Evolutionary conservation across 495 filamentous ascomycete genomes (phyloP), one percentile per base, ranked within the genome.

Genomic region (Neurospora terricola): DNA sequence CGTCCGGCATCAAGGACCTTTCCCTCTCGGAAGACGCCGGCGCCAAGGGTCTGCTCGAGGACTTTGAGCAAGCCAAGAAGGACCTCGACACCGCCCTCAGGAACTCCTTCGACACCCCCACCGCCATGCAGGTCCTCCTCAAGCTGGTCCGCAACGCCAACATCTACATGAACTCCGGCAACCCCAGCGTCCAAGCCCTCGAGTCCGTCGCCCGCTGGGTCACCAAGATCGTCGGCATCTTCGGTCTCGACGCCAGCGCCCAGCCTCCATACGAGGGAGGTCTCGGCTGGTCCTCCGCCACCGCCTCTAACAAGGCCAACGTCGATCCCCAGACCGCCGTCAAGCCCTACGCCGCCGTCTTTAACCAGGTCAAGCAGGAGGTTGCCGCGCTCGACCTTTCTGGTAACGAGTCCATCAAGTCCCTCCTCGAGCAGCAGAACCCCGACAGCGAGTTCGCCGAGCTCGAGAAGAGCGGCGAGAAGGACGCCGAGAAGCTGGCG

Each of bases 91-190:
- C 85, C 14, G 90, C 91, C 0, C 86, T 99, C 16, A 88, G 86
- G 80, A 93, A 98, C 82, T 97, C 94, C 0, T 98, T 99, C 83
- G 88, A 98, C 77, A 99, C 96, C 1, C 87, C 91, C 12, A 82
- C 82, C 36, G 93, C 89, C 3, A 93, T 99, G 91, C 84, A 86
- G 36, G 79, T 88, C 14, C 90, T 99, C 71, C 88, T 88, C 4
- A 87, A 91, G 62, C 85, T 98, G 12, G 91, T 98, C 73, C 87
- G 88, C 7, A 86, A 91, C 69, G 89, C 89, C 72, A 95, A 96
- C 81, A 87, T 87, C 71, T 90, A 91, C 80, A 93, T 92, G 78
- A 81, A 82, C 66, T 79, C 84, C 23, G 78, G 84, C 18, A 82
- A 86, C 36, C 70, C 88, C 36, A 84, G 88, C 66, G 78, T 89